These are phyloP conservation scores for Citrullus amarus DNA, from an alignment of 306 rosid species.

Conservation along the genomic window DNA sequence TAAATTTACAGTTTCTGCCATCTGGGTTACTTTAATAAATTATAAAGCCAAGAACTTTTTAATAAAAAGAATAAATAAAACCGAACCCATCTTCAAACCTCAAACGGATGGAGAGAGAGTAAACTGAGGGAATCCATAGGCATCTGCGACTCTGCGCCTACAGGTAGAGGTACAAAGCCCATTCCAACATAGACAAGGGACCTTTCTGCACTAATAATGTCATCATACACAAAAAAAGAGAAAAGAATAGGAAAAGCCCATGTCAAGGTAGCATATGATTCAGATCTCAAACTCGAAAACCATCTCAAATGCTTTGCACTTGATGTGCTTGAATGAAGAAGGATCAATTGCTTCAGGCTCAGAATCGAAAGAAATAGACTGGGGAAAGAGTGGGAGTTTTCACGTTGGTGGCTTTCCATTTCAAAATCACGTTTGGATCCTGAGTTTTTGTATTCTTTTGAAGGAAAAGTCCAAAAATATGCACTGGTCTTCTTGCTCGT, in stretches of 20 bases:
- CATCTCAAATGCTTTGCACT: neutral
- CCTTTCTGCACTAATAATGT: constrained; percentile 11
- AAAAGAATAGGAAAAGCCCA: neutral
- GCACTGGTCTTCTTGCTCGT: constrained; percentile 26
- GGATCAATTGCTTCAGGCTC: constrained; percentile 16
- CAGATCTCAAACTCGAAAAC: neutral
- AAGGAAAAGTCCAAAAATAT: constrained; percentile 28
- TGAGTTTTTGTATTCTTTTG: constrained; percentile 11
- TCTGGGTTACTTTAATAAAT: neutral
- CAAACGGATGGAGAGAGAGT: neutral
- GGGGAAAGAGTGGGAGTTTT: constrained; percentile 34
- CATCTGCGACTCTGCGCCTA: neutral
- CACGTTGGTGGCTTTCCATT: constrained; percentile 24
- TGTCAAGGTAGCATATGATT: constrained; percentile 4
- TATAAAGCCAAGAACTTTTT: neutral
- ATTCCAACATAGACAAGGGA: constrained; percentile 8
- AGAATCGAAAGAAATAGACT: constrained; percentile 20
- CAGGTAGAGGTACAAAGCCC: neutral
- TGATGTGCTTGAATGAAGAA: constrained; percentile 10
- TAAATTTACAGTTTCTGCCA: neutral
- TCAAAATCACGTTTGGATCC: constrained; percentile 20
- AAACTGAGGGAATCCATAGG: neutral
- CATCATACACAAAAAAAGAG: constrained; percentile 6
- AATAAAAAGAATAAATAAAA: neutral
- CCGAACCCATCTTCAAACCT: neutral